A percentile compares a stretch with the other conserved stretches of the same genome.
Evolutionary conservation across 129 eudicot species (phyloP).

Genomic region (Gnaphalium uliginosum): DNA sequence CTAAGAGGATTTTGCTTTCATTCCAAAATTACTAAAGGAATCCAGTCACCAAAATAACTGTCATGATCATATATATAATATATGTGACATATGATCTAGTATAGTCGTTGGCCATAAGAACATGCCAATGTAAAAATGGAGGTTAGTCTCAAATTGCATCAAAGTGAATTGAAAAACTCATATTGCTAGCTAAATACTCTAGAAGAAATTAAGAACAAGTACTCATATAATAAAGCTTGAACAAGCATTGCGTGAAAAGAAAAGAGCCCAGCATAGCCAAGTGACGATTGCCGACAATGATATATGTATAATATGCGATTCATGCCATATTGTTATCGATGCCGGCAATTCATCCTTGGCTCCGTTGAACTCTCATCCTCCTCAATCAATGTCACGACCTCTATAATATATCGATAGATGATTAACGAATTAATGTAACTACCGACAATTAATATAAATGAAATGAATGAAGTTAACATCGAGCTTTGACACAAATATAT

Average conservation of each 20-base stretch:
- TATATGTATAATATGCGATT: background rate
- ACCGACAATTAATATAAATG: background rate
- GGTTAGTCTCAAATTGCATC: too few species aligned
- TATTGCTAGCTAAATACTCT: background rate
- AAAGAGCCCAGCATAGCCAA: background rate
- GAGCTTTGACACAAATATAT: constrained; percentile 13
- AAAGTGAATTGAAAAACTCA: background rate
- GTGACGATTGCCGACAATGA: background rate
- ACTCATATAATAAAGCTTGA: background rate
- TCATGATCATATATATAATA: too few species aligned
- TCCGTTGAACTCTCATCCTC: constrained; percentile 9
- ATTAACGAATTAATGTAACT: background rate
- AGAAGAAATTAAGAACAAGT: background rate
- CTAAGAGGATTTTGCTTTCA: too few species aligned
- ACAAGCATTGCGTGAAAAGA: background rate
- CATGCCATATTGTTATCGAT: background rate
- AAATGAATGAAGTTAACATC: constrained; percentile 5
- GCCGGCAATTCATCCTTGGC: constrained; percentile 57
- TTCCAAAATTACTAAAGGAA: too few species aligned
- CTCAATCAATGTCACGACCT: background rate
- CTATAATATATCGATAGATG: too few species aligned
- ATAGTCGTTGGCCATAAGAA: too few species aligned
- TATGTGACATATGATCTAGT: too few species aligned
- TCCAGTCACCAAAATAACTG: too few species aligned
- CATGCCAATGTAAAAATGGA: too few species aligned